Percentiles rank a stretch among this genome's conserved stretches.
phyloP scores from a whole-genome alignment of 305 asterid species.

The Caryopteris hybrid region DNA sequence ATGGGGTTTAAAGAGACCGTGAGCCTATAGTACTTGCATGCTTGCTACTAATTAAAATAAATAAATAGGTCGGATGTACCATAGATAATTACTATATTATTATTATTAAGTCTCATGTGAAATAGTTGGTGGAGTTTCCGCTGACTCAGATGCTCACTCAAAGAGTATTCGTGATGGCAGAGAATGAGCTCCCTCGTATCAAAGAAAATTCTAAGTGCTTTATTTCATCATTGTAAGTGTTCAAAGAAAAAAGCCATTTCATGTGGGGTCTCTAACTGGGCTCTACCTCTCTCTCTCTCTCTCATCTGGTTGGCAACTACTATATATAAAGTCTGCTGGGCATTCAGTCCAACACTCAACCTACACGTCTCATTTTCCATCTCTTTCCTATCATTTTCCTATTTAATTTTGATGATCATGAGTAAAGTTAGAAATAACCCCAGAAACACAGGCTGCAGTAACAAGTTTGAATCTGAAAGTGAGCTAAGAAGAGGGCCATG shows the following conservation, averaged over 20 bases:
- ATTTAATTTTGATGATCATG: background rate
- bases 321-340: conserved; percentile 38
- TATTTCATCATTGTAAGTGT: background rate
- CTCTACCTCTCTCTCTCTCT: background rate
- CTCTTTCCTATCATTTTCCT: too few relatives aligned
- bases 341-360: conserved; percentile 10
- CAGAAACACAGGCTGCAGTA: background rate
- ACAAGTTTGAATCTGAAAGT: conserved; percentile 27
- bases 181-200: conserved; percentile 9
- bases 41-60: too few relatives aligned
- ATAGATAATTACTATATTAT: too few relatives aligned
- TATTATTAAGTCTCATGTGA: background rate
- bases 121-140: conserved; percentile 27
- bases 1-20: too few relatives aligned
- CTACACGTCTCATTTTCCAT: background rate
- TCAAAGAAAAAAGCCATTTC: background rate
- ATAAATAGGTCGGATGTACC: too few relatives aligned
- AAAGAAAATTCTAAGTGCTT: conserved; percentile 30
- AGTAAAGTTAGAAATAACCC: conserved; percentile 3
- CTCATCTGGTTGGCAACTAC: too few relatives aligned
- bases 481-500: conserved; percentile 83
- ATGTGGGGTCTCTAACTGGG: conserved; percentile 19
- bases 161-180: conserved; percentile 32
- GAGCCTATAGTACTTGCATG: too few relatives aligned
- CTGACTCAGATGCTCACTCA: conserved; percentile 41